Evolutionary conservation across 352 stramenopile species (phyloP).

Genomic region (Globisporangium orthogonon): DNA sequence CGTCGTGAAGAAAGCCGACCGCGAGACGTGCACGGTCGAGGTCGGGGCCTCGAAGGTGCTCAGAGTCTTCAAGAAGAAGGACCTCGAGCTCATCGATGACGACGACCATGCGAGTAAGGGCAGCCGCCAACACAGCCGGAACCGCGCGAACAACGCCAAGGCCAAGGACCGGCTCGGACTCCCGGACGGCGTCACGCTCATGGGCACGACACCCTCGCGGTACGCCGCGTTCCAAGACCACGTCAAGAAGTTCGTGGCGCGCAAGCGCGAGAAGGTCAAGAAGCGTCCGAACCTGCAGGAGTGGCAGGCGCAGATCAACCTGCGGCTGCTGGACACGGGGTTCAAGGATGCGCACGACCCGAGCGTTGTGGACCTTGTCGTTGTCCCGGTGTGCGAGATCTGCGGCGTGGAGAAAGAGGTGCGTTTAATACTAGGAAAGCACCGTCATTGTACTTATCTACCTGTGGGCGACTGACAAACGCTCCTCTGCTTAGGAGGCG

Average conservation of each 20-base stretch:
- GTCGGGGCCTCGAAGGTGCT: constrained; percentile 62
- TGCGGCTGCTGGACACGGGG: constrained; percentile 52
- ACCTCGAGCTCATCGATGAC: constrained; percentile 73
- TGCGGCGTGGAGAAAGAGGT: constrained; percentile 84
- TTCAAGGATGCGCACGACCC: constrained; percentile 49
- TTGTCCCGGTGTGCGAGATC: constrained; percentile 72
- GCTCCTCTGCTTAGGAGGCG: constrained; percentile 26
- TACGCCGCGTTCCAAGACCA: constrained; percentile 83
- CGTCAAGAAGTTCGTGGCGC: constrained; percentile 80
- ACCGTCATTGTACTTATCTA: background rate
- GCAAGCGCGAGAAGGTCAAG: constrained; percentile 76
- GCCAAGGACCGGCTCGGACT: constrained; percentile 68
- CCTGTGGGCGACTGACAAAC: too few species aligned
- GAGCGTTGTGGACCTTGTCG: constrained; percentile 52
- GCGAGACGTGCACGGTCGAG: constrained; percentile 83
- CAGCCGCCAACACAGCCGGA: constrained; percentile 44
- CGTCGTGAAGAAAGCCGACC: constrained; percentile 78
- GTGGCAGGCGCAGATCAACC: constrained; percentile 65
- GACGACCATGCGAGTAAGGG: constrained; percentile 49
- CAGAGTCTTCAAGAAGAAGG: constrained; percentile 85
- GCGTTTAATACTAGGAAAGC: background rate
- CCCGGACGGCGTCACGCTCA: constrained; percentile 64
- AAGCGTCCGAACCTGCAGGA: constrained; percentile 79
- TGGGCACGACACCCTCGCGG: constrained; percentile 74
- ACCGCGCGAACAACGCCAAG: constrained; percentile 70